These are phyloP conservation scores for Cytospora piceae DNA, from an alignment of 2,329 filamentous ascomycete genomes.

Conservation along the genomic window DNA sequence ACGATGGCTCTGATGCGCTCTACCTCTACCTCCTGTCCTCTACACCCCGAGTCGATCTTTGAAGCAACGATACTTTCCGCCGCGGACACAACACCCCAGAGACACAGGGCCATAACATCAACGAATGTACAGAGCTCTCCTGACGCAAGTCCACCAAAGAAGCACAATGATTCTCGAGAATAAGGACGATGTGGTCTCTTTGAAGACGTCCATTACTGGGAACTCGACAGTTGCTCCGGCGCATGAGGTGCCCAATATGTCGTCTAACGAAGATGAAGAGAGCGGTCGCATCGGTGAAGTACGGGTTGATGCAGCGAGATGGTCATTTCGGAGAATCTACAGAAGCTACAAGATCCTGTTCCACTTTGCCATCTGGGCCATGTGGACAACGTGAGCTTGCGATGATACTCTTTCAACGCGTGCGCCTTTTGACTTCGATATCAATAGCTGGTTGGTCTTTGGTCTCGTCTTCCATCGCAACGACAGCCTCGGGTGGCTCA, in stretches of 20 bases:
- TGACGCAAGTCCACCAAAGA: slow-evolving; percentile 47
- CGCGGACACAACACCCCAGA: not conserved
- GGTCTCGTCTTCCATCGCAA: slow-evolving; percentile 72
- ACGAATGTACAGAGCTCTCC: slow-evolving; percentile 51
- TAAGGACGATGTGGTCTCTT: slow-evolving; percentile 53
- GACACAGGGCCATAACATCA: not conserved
- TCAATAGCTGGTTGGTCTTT: slow-evolving; percentile 73
- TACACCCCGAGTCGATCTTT: not conserved
- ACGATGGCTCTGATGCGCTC: slow-evolving; percentile 27
- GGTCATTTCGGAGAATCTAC: slow-evolving; percentile 44
- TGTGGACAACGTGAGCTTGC: slow-evolving; percentile 42
- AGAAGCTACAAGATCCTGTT: slow-evolving; percentile 48
- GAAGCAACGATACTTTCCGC: not conserved
- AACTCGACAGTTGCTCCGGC: slow-evolving; percentile 41
- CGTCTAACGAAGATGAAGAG: slow-evolving; percentile 16
- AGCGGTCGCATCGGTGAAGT: slow-evolving; percentile 49
- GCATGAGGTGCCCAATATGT: slow-evolving; percentile 37
- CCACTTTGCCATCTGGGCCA: slow-evolving; percentile 48
- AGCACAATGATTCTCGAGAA: slow-evolving; percentile 40
- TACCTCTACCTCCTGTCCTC: no score
- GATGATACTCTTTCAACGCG: slow-evolving; percentile 23
- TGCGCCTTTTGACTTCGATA: slow-evolving; percentile 41
- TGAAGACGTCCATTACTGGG: slow-evolving; percentile 44
- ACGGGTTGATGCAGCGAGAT: slow-evolving; percentile 34
- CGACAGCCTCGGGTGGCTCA: slow-evolving; percentile 75